Base-by-base conservation (phyloP, 2,329 filamentous ascomycete genomes). In the Tolypocladium nubicola region DNA sequence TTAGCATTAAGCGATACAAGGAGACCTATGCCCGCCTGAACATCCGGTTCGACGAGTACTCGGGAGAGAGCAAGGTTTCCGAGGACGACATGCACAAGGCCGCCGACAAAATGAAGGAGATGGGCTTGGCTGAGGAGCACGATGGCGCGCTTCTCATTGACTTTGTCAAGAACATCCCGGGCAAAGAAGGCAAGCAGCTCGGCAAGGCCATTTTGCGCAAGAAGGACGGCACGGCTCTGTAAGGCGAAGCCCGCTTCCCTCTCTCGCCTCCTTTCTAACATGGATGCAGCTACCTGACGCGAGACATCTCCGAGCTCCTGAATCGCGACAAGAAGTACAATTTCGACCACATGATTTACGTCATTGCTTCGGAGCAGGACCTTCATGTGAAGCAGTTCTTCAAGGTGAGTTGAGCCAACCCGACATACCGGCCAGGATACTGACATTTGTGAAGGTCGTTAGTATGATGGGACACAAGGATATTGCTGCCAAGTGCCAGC, bases 261-360 rank as follows among this genome's bases (percentile, higher is more conserved):
- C 16, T 30, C n/a, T 10, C 16, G 2, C 16, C 35, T 11, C 1
- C 6, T 26, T 39, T 30, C 54, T 56, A 40, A 56, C n/a, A 23
- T 9, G 35, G 10, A 30, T 38, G 10, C 53, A 59, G 58, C 23
- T 59, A 93, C 68, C 79, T 92, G 52, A 89, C 89, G 54, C 83
- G 88, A 62, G 88, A 93, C 70, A 87, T 92, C 61, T 87, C 85
- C 63, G 87, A 90, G 66, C 80, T 89, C 35, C 73, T 90, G 56
- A 81, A 84, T 65, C 82, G 88, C 57, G 62, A 82, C 53, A 76
- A 85, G 26, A 79, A 80, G 65, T 83, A 84, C 72, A 69, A 83
- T 1, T 90, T 89, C 64, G 87, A 90, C 72, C 83, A 88, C 66
- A 89, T 90, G 87, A 86, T 90, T 50, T 90, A 90, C 64, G 87